These are phyloP conservation scores for Stevia rebaudiana DNA, from an alignment of 140 eudicot species.

Conservation along the genomic window DNA sequence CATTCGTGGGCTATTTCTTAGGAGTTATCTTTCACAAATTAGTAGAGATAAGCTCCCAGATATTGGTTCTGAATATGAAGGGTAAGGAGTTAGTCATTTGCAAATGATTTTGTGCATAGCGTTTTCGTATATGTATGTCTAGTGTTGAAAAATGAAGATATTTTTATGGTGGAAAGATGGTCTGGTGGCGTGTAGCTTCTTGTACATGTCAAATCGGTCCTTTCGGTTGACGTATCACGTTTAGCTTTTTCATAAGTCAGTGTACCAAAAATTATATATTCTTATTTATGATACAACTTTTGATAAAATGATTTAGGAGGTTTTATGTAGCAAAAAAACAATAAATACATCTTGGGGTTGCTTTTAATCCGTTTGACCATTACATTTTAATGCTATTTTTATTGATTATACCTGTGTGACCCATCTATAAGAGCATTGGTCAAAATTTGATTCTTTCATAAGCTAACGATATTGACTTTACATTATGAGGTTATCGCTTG, in stretches of 20 bases:
- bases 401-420: not conserved
- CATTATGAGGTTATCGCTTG: not conserved
- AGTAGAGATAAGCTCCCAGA: slow-evolving; percentile 92
- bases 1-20: slow-evolving; percentile 84
- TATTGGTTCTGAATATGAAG: slow-evolving; percentile 91
- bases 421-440: not conserved
- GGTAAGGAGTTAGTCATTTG: slow-evolving; percentile 44
- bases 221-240: not conserved
- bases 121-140: not conserved
- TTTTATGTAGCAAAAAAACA: not conserved
- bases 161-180: not conserved
- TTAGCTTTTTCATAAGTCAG: not conserved
- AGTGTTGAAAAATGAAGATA: not conserved
- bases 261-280: not conserved
- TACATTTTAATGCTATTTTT: not conserved
- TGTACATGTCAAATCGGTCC: not conserved
- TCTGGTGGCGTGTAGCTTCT: not conserved
- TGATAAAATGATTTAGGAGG: not conserved
- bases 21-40: slow-evolving; percentile 96
- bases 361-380: not conserved
- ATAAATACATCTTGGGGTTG: not conserved
- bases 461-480: not conserved
- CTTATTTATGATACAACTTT: not conserved
- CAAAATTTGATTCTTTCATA: not conserved
- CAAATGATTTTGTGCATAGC: slow-evolving; percentile 7